Conservation (phyloP, 225 moss, liverwort and hornwort species). For the Physcomitrellopsis africana region DNA sequence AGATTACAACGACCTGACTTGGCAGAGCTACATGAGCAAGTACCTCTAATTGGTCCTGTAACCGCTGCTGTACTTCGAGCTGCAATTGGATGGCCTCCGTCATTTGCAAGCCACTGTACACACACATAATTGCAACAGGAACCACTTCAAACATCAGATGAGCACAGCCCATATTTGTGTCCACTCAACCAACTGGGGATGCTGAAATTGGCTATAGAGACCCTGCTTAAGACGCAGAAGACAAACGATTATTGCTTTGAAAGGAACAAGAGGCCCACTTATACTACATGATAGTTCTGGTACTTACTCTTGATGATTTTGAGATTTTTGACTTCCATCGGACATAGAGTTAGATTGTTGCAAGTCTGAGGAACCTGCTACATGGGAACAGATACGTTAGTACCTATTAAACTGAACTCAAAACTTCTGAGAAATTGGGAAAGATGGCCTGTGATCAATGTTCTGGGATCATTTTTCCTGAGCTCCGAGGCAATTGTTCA, state of each 20-base stretch:
- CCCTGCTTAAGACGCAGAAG: too few relatives aligned
- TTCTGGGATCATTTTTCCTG: too few relatives aligned
- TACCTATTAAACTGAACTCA: neutral
- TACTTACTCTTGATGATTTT: constrained; percentile 76
- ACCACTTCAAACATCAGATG: neutral
- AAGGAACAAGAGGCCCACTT: too few relatives aligned
- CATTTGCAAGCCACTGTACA: constrained; percentile 77
- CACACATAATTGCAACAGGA: constrained; percentile 1
- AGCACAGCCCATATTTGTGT: neutral
- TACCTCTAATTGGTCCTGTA: constrained; percentile 98
- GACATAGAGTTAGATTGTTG: constrained; percentile 51
- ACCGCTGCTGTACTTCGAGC: constrained; percentile 87
- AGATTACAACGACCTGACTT: too few relatives aligned
- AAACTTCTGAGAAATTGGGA: too few relatives aligned
- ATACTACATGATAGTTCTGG: too few relatives aligned
- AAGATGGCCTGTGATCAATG: too few relatives aligned
- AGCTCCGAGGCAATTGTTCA: too few relatives aligned
- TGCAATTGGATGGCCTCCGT: constrained; percentile 89
- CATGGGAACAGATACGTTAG: constrained; percentile 1
- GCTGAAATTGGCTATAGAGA: too few relatives aligned
- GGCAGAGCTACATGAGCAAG: too few relatives aligned
- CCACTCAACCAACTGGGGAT: too few relatives aligned
- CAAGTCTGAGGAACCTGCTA: constrained; percentile 70
- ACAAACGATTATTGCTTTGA: too few relatives aligned
- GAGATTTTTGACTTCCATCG: constrained; percentile 56